Evolutionary conservation across 2,329 filamentous ascomycete genomes (phyloP), one percentile per base, ranked within the genome.

Genomic region (Talaromyces funiculosus): DNA sequence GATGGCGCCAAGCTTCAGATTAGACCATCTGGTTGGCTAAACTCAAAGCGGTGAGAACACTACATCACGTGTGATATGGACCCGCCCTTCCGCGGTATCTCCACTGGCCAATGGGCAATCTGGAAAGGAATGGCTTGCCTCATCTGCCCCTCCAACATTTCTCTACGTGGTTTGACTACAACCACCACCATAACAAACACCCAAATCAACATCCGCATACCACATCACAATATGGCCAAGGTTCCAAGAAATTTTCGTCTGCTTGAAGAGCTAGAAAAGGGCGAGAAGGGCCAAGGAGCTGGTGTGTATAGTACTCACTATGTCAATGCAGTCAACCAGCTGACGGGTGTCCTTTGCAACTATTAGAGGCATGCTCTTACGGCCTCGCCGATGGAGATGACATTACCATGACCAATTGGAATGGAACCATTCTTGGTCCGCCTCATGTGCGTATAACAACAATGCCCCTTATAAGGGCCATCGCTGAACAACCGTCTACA

Each of bases 401-500:
- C 72, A 84, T 97, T 65, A 85, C 94, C 76, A 96, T 99, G 92
- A 93, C 90, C 65, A 92, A 97, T 81, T 99, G 94, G 94, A 96
- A 96, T 72, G 94, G 93, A 70, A 99, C 94, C 16, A 97, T 99
- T 66, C 86, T 97, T 54, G 94, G 94, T 1, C 94, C 94, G 67
- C 93, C 94, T 74, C 92, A 97, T 76, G 94, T 97, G 82, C 72
- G 90, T 80, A 53, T 47, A 31, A 53, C 40, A 38, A 22, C 20
- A 7, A 45, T 33, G 47, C 8, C 20, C 4, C 3, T 33, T 8
- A 7, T 20, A 57, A 9, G 51, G 38, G 9, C 6, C 29, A 31
- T 57, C 57, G 20, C 22, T 56, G 12, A 61, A 38, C 18, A 5
- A 64, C 57, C 47, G 49, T 59, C 5, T 53, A 43, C 71, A 94